Evolutionary conservation across 2,329 filamentous ascomycete genomes (phyloP), one percentile per base, ranked within the genome.

Genomic region (Claviceps pazoutovae): DNA sequence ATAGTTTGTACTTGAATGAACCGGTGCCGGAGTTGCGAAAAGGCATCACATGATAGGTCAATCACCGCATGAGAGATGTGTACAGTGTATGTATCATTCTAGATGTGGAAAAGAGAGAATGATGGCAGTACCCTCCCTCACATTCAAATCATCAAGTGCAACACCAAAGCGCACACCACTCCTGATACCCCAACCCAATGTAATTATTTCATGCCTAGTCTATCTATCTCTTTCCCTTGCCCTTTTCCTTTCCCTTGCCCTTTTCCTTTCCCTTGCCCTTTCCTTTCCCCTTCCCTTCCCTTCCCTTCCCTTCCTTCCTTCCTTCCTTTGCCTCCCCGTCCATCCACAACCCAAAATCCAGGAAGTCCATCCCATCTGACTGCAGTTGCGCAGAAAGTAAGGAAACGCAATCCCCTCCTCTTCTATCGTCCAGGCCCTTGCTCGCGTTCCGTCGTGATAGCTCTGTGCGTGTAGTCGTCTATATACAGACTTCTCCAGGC

Each of bases 241-340:
- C 17, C 17, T 19, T 19, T 19, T 58, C 49, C 37, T 38, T 17
- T 50, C 36, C 38, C 16, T 51, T 42, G 23, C 2, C 17, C 37
- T n/a, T 50, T n/a, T n/a, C 41, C 23, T 21, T 13, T 19, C 51
- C 46, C 36, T n/a, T 49, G n/a, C n/a, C n/a, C n/a, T n/a, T 16
- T 17, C 43, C n/a, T 59, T 56, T 57, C 57, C 56, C 56, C 57
- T 57, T 39, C 34, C 38, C 30, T 9, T 17, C 49, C 46, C 19
- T 5, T 16, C 30, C 21, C 50, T 14, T 51, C 46, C 36, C 23
- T 49, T 17, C 17, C 2, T 30, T 4, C 36, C 23, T 49, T 17
- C 17, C 2, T 30, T 4, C 8, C 30, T 34, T 34, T 34, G 30
- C 30, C 3, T 34, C 9, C 30, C 30, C 30, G 30, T 34, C 30